These are phyloP conservation scores for Aureobasidium mangrovei DNA, from an alignment of 2,329 filamentous ascomycete genomes.

Conservation along the genomic window DNA sequence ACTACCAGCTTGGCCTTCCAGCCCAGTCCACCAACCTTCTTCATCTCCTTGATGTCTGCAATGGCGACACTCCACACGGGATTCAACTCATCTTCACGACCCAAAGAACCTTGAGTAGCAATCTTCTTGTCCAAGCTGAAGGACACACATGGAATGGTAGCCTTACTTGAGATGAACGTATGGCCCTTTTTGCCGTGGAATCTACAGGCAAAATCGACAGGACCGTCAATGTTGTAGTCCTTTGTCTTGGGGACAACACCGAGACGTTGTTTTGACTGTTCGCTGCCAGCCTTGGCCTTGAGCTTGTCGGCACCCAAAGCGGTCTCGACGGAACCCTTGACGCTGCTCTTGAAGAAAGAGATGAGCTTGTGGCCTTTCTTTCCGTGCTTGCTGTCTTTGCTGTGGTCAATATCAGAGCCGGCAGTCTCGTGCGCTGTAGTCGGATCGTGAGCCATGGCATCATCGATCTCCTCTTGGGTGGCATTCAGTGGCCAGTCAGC, in stretches of 20 bases:
- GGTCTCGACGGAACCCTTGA: slow-evolving; percentile 64
- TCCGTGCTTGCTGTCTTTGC: slow-evolving; percentile 40
- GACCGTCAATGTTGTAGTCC: slow-evolving; percentile 46
- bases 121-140: slow-evolving; percentile 50
- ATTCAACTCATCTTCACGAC: slow-evolving; percentile 42
- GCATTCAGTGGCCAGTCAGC: slow-evolving; percentile 52
- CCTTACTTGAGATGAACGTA: slow-evolving; percentile 58
- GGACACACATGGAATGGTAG: slow-evolving; percentile 59
- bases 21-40: slow-evolving; percentile 70
- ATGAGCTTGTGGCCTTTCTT: slow-evolving; percentile 46
- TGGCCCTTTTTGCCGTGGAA: slow-evolving; percentile 64
- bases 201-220: slow-evolving; percentile 66
- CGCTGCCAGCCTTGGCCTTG: slow-evolving; percentile 54
- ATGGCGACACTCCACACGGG: slow-evolving; percentile 64
- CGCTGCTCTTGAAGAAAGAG: slow-evolving; percentile 58
- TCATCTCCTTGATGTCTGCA: slow-evolving; percentile 61
- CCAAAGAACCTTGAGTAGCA: slow-evolving; percentile 30
- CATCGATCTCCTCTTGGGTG: slow-evolving; percentile 55
- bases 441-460: slow-evolving; percentile 45
- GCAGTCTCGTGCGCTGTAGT: slow-evolving; percentile 40
- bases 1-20: slow-evolving; percentile 81
- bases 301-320: slow-evolving; percentile 62
- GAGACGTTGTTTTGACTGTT: slow-evolving; percentile 59
- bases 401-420: slow-evolving; percentile 45
- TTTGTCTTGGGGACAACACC: slow-evolving; percentile 54